Evolutionary conservation across 345 rosid species (phyloP), one percentile per base, ranked within the genome.

Genomic region (Sonneratia caseolaris): DNA sequence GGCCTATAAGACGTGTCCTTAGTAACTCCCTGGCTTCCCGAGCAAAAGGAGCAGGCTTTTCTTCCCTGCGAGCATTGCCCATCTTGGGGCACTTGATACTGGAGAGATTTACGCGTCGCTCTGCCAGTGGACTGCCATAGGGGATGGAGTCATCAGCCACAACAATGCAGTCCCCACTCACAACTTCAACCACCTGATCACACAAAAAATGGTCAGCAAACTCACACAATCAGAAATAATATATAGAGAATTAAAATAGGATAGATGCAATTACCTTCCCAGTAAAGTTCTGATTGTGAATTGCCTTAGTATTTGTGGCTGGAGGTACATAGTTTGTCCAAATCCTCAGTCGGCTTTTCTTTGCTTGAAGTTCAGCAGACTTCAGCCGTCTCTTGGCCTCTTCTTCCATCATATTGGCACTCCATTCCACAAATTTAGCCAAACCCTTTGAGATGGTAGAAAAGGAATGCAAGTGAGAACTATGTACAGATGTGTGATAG

Each of bases 351-450:
- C 92, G 84, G 67, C 51, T 81, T 82, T 89, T 92, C 84, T 92
- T 96, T 73, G 97, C 94, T 71, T 92, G 85, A 80, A 92, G 98
- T 71, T 96, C 99, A 32, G 95, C 91, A 76, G 84, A 73, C 86
- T 91, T 92, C 72, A 96, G 74, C 76, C 71, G 78, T 70, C 86
- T 86, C 78, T 85, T 92, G 68, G 94, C 89, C 71, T 92, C 96
- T 66, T 92, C 97, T 84, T 96, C 98, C 96, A 96, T 87, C 96
- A 88, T 85, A 80, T 87, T 92, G 37, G 96, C 99, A 80, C 98
- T 96, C 99, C 99, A 96, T 71, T 92, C 99, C 73, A 96, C 91
- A 82, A 81, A 96, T 83, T 89, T 91, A 73, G 98, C 98, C 64
- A 96, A 86, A 69, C 99, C 98, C 99, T 96, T 71, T 38, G 40